Evolutionary conservation across 2,329 filamentous ascomycete species (phyloP).

Genomic region (Xylaria arbuscula): DNA sequence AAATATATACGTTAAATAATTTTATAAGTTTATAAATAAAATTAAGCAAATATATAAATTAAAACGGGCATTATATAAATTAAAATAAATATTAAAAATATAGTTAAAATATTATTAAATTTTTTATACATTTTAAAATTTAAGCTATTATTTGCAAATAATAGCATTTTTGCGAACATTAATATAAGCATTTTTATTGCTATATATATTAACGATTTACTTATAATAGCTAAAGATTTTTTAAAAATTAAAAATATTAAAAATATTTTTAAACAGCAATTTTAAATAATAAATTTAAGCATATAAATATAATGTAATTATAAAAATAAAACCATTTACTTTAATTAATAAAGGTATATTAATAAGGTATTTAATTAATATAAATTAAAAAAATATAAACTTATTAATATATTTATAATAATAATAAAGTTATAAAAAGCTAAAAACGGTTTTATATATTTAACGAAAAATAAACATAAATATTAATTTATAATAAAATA

Average conservation of each 20-base stretch:
- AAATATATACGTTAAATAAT: constrained; percentile 21
- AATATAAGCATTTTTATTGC: constrained; percentile 17
- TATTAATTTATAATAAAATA: constrained; percentile 19
- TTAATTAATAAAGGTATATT: constrained; percentile 26
- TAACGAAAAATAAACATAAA: constrained; percentile 15
- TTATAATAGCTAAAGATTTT: neutral
- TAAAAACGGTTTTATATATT: constrained; percentile 11
- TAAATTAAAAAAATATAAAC: constrained; percentile 7
- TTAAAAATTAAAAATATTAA: constrained; percentile 21
- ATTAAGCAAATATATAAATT: constrained; percentile 16
- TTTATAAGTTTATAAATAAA: constrained; percentile 12
- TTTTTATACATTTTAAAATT: constrained; percentile 9
- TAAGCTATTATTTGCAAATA: constrained; percentile 9
- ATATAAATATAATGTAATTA: constrained; percentile 10
- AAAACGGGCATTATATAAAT: constrained; percentile 9
- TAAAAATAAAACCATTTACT: constrained; percentile 22
- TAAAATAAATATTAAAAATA: constrained; percentile 16
- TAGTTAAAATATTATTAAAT: constrained; percentile 23
- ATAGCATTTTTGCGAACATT: constrained; percentile 13
- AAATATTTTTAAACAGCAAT: neutral
- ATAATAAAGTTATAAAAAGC: constrained; percentile 20
- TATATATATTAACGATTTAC: constrained; percentile 18
- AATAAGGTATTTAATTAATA: constrained; percentile 19
- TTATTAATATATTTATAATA: constrained; percentile 16
- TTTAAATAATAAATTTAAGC: constrained; percentile 23